Evolutionary conservation across 805 yeast genomes (phyloP).

Genomic region (Metschnikowia corniflorae): DNA sequence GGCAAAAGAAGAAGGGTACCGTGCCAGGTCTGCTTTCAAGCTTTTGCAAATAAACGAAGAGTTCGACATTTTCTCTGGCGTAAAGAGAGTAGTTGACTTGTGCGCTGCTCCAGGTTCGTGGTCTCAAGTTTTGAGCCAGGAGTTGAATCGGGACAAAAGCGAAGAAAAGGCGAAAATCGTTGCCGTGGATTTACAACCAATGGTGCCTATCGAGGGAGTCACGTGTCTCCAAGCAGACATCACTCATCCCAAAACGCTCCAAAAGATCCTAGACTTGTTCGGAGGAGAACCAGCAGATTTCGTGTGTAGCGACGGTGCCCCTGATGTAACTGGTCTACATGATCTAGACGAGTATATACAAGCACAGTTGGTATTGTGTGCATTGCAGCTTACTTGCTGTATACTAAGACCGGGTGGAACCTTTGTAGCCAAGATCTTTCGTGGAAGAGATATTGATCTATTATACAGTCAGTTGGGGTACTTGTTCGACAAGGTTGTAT

Average conservation of each 20-base stretch:
- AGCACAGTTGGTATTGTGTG: conserved; percentile 89
- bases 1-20: conserved; percentile 97
- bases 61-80: conserved; percentile 71
- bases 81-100: conserved; percentile 84
- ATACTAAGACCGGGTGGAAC: conserved; percentile 84
- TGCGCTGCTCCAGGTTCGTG: conserved; percentile 85
- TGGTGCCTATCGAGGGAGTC: conserved; percentile 93
- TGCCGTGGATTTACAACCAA: conserved; percentile 95
- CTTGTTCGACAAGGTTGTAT: conserved; percentile 79
- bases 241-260: conserved; percentile 89
- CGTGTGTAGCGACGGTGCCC: conserved; percentile 97
- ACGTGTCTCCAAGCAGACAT: conserved; percentile 93
- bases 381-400: conserved; percentile 87
- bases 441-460: conserved; percentile 94
- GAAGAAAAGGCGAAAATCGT: conserved; percentile 64
- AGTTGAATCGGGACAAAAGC: conserved; percentile 37
- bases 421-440: conserved; percentile 92
- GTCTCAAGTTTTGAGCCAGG: conserved; percentile 89
- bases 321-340: conserved; percentile 96
- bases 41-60: conserved; percentile 87
- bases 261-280: conserved; percentile 70
- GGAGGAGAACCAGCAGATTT: conserved; percentile 93
- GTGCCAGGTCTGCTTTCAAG: conserved; percentile 96
- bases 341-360: conserved; percentile 96
- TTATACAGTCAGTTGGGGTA: conserved; percentile 89